These are phyloP conservation scores for Chloranthus sessilifolius DNA, from an alignment of 164 flowering plant genomes.

Conservation along the genomic window DNA sequence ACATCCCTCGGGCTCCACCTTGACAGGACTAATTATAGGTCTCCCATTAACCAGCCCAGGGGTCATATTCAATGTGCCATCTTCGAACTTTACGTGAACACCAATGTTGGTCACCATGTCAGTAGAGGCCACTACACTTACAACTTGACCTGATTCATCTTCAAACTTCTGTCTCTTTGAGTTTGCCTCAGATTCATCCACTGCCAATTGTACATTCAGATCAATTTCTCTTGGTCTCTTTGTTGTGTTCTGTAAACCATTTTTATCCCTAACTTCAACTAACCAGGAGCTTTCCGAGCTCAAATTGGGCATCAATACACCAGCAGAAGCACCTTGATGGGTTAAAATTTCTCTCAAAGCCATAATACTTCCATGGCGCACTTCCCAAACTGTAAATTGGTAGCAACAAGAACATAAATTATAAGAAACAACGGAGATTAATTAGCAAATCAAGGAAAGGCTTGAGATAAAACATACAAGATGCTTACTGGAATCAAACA, in stretches of 20 bases:
- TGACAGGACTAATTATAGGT: constrained; percentile 27
- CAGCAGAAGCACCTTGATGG: constrained; percentile 88
- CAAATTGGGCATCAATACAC: constrained; percentile 51
- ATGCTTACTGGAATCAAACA: constrained; percentile 85
- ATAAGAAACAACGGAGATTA: constrained; percentile 5
- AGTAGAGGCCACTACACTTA: constrained; percentile 14
- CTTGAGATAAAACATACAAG: constrained; percentile 10
- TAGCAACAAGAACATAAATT: neutral
- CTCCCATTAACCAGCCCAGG: constrained; percentile 28
- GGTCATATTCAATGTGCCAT: constrained; percentile 20
- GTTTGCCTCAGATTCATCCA: constrained; percentile 46
- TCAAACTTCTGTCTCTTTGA: constrained; percentile 59
- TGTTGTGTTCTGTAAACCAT: constrained; percentile 7
- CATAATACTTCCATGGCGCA: constrained; percentile 97
- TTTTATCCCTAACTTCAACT: constrained; percentile 24
- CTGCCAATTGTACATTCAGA: constrained; percentile 52
- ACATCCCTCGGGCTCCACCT: constrained; percentile 40
- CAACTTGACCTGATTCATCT: constrained; percentile 14
- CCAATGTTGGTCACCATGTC: constrained; percentile 18
- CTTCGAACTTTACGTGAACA: constrained; percentile 31
- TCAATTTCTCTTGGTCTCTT: constrained; percentile 73
- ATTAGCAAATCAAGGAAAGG: constrained; percentile 9
- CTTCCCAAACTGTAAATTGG: constrained; percentile 77
- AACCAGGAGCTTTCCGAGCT: constrained; percentile 24
- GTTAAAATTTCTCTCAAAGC: constrained; percentile 90